Evolutionary conservation across 768 basidiomycete genomes (phyloP).

Genomic region (Phlebiopsis flavidoalba): DNA sequence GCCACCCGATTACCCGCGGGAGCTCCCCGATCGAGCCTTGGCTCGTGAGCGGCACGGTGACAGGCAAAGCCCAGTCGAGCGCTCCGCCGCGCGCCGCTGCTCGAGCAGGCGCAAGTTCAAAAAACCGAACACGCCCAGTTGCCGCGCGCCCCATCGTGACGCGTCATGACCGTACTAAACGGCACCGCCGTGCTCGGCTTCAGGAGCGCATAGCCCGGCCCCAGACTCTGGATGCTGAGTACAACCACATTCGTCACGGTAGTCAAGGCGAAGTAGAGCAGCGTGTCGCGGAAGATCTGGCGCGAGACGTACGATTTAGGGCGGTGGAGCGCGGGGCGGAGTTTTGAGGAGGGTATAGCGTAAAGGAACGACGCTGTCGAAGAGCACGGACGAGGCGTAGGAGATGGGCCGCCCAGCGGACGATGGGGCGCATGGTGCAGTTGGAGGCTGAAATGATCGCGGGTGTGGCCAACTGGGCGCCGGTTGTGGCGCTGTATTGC

Average conservation of each 20-base stretch:
- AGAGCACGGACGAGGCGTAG: conserved; percentile 27
- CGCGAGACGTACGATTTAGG: background rate
- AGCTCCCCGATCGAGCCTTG: no score
- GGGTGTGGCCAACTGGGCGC: conserved; percentile 22
- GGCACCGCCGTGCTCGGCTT: conserved; percentile 12
- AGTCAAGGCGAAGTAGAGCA: conserved; percentile 11
- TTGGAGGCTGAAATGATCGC: conserved; percentile 33
- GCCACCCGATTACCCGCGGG: background rate
- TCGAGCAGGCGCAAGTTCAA: conserved; percentile 7
- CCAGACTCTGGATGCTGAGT: conserved; percentile 12
- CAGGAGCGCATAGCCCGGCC: conserved; percentile 7
- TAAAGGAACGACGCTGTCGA: conserved; percentile 25
- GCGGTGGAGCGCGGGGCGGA: background rate
- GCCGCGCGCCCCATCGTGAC: conserved; percentile 24
- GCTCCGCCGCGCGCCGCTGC: background rate
- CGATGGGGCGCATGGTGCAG: conserved; percentile 28
- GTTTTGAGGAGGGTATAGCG: conserved; percentile 22
- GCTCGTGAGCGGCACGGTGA: background rate
- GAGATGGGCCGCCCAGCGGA: conserved; percentile 30
- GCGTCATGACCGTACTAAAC: conserved; percentile 20
- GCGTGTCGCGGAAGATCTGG: conserved; percentile 9
- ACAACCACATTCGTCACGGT: conserved; percentile 12
- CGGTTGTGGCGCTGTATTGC: conserved; percentile 23
- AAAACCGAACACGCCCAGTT: no score
- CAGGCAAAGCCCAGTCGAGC: background rate